Base-by-base conservation (phyloP, 441 rosid genomes). In the Euphorbia schlechtendalii region DNA sequence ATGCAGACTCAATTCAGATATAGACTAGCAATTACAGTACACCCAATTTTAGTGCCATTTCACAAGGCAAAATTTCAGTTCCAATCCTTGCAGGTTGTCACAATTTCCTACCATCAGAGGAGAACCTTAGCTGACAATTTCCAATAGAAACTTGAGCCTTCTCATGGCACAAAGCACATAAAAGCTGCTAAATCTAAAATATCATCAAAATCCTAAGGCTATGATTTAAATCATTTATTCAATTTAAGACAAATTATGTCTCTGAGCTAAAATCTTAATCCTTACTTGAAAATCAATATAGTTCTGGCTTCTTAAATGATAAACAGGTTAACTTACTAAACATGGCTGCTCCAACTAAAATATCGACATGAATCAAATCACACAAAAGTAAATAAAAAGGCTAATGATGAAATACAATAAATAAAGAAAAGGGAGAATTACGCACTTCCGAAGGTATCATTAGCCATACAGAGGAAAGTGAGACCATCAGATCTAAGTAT, bases 401-500 rank as follows among this genome's bases (percentile, higher is more conserved):
- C 15, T 21, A 53, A 14, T 20, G 55, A 52, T n/a, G 3, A 8
- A 4, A 52, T 32, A 1, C 32, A 28, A 36, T 3, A 3, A 25
- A 11, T 20, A 38, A 41, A 20, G 25, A 10, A 20, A 9, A 30
- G 30, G 63, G 32, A n/a, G 63, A 54, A 45, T 51, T 21, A 56
- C 98, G 59, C 66, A 93, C 99, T 87, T 69, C 99, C 99, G 25
- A 93, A 90, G 67, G 93, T 82, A 36, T 90, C 96, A 69, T 90
- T 89, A 30, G 99, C 97, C 99, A 90, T 89, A 73, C 96, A 94
- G 69, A 94, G 90, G 75, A 89, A 94, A 68, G 80, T 77, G 70
- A 94, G 86, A 63, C 96, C 96, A 69, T 86, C 92, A 55, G 96
- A 88, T 87, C 95, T 86, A 66, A 90, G 92, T 46, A 93, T 84